Base-by-base conservation (phyloP, 139 green algal species). In the Chlamydomonas incerta region DNA sequence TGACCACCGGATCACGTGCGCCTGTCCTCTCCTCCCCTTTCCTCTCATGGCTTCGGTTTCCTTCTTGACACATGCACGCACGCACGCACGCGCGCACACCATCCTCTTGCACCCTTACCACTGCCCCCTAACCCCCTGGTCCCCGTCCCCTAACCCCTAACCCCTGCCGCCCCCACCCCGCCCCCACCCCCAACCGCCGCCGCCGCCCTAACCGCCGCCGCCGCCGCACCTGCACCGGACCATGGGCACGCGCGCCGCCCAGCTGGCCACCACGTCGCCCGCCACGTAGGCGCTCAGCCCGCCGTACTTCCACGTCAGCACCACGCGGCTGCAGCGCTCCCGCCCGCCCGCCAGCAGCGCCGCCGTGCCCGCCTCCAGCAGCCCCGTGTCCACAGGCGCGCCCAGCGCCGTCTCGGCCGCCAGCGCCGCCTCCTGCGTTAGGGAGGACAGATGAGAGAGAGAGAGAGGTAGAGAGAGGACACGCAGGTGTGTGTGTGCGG, bases 211-310 rank as follows among this genome's bases (percentile, higher is more conserved):
- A n/a, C n/a, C n/a, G n/a, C n/a, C 8, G 41, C 8, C 41, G 6
- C 41, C 41, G 41, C 41, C 41, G 8, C 65, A 83, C 77, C 77
- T 85, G 88, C 89, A 96, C 47, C 81, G 84, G 80, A 69, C 63
- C 88, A 96, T 90, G 0, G 92, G 87, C 26, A 93, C 88, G 28
- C 83, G 81, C 52, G 87, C 80, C 3, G 88, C 74, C 95, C 95
- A 97, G 60, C 95, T 91, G 34, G 93, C 95, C 62, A 96, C 91
- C 63, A 95, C 76, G 18, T 97, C 94, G 1, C 95, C 95, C 34
- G 92, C 92, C 67, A 96, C 90, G 69, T 93, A 83, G 33, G 95
- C 94, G 34, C 79, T 85, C n/a, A 92, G 66, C 0, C 93, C 95
- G 26, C 91, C 92, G 70, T 97, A 96, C 11, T 90, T 93, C 95